Evolutionary conservation across 2,329 filamentous ascomycete genomes (phyloP), one percentile per base, ranked within the genome.

Genomic region (Bisporella sp.): DNA sequence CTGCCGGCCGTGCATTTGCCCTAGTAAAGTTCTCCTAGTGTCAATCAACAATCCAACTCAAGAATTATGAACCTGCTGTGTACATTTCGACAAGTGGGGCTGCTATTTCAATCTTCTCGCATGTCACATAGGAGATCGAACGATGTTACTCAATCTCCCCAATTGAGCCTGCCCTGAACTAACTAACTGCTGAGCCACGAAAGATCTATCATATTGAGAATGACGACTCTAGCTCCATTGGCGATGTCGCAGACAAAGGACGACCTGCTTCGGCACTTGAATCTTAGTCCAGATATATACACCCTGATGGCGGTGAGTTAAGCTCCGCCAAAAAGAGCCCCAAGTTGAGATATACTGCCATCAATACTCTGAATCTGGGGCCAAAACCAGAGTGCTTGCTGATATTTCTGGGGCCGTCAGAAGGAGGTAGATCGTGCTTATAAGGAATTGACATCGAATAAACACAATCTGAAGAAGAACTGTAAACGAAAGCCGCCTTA

Each of bases 201-300:
- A 21, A 37, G 35, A 37, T 37, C n/a, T 4, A 37, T n/a, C 35
- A 37, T 37, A 8, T 8, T 37, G 35, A 21, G 21, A 21, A 62
- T 62, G 59, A 37, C 53, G 28, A 29, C 47, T 41, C 47, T 60
- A 33, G 32, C 49, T 8, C 46, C 60, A 35, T 53, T 65, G 13
- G 53, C 61, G 11, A 64, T 65, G 63, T 64, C 61, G 53, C 57
- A 60, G 39, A 63, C 59, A 6, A 65, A 65, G 41, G 62, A 64
- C 31, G 62, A 63, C 12, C 55, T 64, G 3, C 45, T 64, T 31
- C 60, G 58, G 42, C 57, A 59, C 51, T 54, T 65, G 5, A 58
- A 59, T 42, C 51, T 65, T 45, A 46, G 50, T 13, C 29, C 50
- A 1, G 57, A 61, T 41, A 64, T 53, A 6, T 65, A 65, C 50